These are phyloP conservation scores for Cryptococcus sp. DNA, from an alignment of 1,284 basidiomycete genomes.

Conservation along the genomic window DNA sequence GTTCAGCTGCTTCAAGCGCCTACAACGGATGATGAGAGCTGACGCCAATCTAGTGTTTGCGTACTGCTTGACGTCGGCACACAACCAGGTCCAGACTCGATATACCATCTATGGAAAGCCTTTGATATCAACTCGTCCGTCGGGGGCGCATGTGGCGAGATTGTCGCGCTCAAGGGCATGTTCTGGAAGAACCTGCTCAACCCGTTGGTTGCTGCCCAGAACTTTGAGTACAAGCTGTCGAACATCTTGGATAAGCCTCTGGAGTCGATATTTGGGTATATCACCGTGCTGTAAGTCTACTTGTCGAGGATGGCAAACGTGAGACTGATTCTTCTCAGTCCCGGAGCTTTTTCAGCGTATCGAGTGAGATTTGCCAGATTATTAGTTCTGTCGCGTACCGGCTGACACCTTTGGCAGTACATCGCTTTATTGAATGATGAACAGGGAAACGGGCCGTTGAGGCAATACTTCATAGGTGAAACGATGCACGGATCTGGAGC, in stretches of 20 bases:
- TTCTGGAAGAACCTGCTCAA: conserved; percentile 75
- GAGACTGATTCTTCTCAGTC: conserved; percentile 47
- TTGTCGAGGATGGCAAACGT: neutral
- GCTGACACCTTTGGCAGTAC: conserved; percentile 56
- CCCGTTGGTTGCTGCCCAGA: conserved; percentile 64
- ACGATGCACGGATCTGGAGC: conserved; percentile 86
- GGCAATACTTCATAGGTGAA: conserved; percentile 94
- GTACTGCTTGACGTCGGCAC: conserved; percentile 94
- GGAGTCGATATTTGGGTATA: conserved; percentile 80
- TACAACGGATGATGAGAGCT: neutral
- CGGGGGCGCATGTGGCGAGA: conserved; percentile 96
- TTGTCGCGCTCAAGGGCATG: conserved; percentile 86
- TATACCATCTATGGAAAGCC: conserved; percentile 96
- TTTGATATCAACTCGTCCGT: conserved; percentile 96
- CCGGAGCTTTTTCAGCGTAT: conserved; percentile 91
- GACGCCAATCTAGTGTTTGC: conserved; percentile 79
- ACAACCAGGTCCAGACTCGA: conserved; percentile 81
- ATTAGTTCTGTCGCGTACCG: neutral
- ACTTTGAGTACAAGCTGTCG: conserved; percentile 88
- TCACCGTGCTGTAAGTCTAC: conserved; percentile 67
- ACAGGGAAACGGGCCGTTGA: conserved; percentile 79
- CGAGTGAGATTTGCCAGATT: conserved; percentile 48
- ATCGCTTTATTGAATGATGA: conserved; percentile 86
- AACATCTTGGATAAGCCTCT: conserved; percentile 90
- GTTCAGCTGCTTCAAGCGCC: conserved; percentile 1